Base-by-base conservation (phyloP, 495 filamentous ascomycete genomes). In the Neurospora cerealis region DNA sequence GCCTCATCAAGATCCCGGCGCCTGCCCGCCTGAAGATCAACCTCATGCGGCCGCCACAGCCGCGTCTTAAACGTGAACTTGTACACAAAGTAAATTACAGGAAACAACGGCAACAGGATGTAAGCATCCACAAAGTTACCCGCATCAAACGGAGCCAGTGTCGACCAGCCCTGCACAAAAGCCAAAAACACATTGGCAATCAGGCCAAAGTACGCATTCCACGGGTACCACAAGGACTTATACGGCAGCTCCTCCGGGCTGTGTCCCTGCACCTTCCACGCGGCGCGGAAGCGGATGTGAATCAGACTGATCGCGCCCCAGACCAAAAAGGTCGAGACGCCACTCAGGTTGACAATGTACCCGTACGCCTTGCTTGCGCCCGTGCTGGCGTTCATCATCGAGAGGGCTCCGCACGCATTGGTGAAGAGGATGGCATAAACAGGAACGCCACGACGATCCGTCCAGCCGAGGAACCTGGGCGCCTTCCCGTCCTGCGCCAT, bases 401-500 rank as follows among this genome's bases (percentile, higher is more conserved):
- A 87, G n/a, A 93, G 84, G 69, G 89, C 89, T 28, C 89, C 90
- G 73, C 88, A 90, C 21, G 88, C 74, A 75, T 92, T 92, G 15
- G 89, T 87, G 73, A 91, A 82, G 10, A 91, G 75, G 54, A 93
- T 82, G 4, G 90, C 89, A 0, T 84, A 85, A 79, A 89, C 87
- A 3, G 91, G 91, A 4, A 93, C 91, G 46, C 91, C 90, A 13
- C 87, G 85, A 39, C 82, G 85, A 78, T 92, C 87, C 17, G 89
- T 89, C 72, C 84, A 87, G 40, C 89, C 89, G 41, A 93, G 85
- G 74, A 93, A 87, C 39, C 80, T 83, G 0, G 91, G 92, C 0
- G 91, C 92, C 83, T 90, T 91, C 40, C 86, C 81, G 71, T 85
- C 86, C 69, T 90, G 87, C 3, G 88, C 88, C 87, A 93, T 90